Evolutionary conservation across 2,329 filamentous ascomycete genomes (phyloP), one percentile per base, ranked within the genome.

Genomic region (Stagonosporopsis rhizophila): DNA sequence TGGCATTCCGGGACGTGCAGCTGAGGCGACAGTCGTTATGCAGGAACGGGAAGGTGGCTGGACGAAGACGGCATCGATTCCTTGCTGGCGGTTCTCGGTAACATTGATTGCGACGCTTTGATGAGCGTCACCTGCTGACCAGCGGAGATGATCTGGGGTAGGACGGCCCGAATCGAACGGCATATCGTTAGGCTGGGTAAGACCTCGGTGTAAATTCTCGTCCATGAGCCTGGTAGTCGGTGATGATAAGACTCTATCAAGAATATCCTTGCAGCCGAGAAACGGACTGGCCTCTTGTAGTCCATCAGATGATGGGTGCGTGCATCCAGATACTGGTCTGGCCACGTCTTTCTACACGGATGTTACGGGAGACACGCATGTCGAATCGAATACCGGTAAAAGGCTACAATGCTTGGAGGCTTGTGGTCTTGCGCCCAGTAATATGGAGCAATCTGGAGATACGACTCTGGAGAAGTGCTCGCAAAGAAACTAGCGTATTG

Each of bases 1-100:
- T 59, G 49, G 34, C 41, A 56, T 22, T 39, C 19, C 15, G 42
- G 28, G 19, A 38, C 51, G 56, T 49, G 39, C 32, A 55, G 38
- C 52, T 45, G 39, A 42, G 47, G 46, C 48, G 44, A 41, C 19
- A 47, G 27, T 34, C 5, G 19, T 23, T 27, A n/a, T 35, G 53
- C 60, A 61, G 58, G 58, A 59, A 58, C 40, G 48, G 61, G 52
- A 62, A 56, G 61, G 62, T 53, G 52, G 44, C 52, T 2, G 37
- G 6, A 12, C 25, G 23, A 28, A 52, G 2, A 23, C 15, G 42
- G 44, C 30, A 44, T 46, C 22, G 30, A 35, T 48, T 56, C 52
- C 44, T 51, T 41, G 46, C 44, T 42, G 40, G 44, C 27, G 38
- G 39, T 48, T 3, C 2, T 41, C 20, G 32, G 34, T 15, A 19